Conservation (phyloP, 352 stramenopile genomes). For the Globisporangium middletonii region DNA sequence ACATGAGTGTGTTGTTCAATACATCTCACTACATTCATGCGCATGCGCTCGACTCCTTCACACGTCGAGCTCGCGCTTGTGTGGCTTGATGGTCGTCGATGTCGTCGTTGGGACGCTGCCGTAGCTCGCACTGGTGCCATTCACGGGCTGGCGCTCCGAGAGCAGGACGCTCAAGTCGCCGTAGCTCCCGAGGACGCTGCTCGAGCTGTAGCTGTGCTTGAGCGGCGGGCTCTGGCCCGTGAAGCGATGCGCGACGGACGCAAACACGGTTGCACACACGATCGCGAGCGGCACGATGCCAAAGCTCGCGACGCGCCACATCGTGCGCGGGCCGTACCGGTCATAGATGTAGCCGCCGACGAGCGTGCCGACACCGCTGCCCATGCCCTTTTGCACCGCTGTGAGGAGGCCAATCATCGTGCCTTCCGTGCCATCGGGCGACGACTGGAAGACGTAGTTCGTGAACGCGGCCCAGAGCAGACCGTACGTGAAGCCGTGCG, state of each 20-base stretch:
- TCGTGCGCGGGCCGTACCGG: constrained; percentile 38
- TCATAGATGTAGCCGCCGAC: constrained; percentile 72
- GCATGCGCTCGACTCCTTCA: neutral
- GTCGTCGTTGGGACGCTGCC: neutral
- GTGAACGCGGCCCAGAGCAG: constrained; percentile 70
- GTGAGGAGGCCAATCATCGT: constrained; percentile 69
- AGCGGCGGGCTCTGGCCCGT: constrained; percentile 8
- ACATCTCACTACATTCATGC: too few relatives aligned
- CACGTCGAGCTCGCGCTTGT: constrained; percentile 2
- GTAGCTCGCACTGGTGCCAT: neutral
- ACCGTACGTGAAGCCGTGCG: constrained; percentile 69
- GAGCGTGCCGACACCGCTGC: constrained; percentile 50
- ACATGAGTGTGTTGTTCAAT: too few relatives aligned
- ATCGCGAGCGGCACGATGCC: constrained; percentile 41
- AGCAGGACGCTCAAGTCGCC: constrained; percentile 7
- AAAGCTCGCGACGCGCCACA: constrained; percentile 57
- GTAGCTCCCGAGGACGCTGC: constrained; percentile 5
- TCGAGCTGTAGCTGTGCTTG: constrained; percentile 9
- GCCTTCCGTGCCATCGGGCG: constrained; percentile 50
- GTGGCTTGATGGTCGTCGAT: neutral
- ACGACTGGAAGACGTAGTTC: constrained; percentile 70
- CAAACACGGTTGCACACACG: constrained; percentile 37
- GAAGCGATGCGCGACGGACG: constrained; percentile 33
- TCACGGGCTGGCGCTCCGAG: neutral
- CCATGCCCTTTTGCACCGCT: constrained; percentile 62